phyloP scores from a whole-genome alignment of 1,284 basidiomycete genomes.

The Ganoderma sp. region DNA sequence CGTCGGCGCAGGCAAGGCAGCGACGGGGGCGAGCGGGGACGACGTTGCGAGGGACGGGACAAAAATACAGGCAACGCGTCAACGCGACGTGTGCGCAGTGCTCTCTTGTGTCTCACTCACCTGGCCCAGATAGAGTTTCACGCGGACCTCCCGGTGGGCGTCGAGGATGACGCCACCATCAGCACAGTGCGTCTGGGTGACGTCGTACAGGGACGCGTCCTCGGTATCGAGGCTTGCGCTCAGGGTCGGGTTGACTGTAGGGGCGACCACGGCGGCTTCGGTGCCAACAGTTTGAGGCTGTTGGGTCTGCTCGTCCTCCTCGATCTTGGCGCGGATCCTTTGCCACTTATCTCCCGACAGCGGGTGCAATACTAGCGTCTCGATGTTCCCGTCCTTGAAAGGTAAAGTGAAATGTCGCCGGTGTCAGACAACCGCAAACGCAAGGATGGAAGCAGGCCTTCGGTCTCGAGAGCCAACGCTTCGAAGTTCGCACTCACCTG shows the following conservation, averaged over 20 bases:
- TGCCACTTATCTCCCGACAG: slow-evolving; percentile 53
- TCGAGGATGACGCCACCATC: slow-evolving; percentile 65
- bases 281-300: slow-evolving; percentile 7
- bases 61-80: not conserved
- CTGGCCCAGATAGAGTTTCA: slow-evolving; percentile 80
- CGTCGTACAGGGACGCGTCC: slow-evolving; percentile 50
- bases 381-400: slow-evolving; percentile 47
- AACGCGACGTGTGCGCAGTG: not conserved
- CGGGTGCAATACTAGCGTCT: slow-evolving; percentile 52
- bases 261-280: not conserved
- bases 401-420: not conserved
- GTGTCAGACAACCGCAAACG: not conserved
- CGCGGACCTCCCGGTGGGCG: slow-evolving; percentile 72
- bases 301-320: slow-evolving; percentile 27
- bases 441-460: not conserved
- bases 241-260: slow-evolving; percentile 14
- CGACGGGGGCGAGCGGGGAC: not conserved
- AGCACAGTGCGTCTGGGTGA: slow-evolving; percentile 39
- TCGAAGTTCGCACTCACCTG: slow-evolving; percentile 38
- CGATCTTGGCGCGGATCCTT: slow-evolving; percentile 46
- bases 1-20: not conserved
- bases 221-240: slow-evolving; percentile 44
- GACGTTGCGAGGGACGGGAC: slow-evolving; percentile 1
- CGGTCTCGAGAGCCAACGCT: not conserved
- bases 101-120: slow-evolving; percentile 49